phyloP scores from a whole-genome alignment of 116 monocot genomes.

The Thalassia testudinum region DNA sequence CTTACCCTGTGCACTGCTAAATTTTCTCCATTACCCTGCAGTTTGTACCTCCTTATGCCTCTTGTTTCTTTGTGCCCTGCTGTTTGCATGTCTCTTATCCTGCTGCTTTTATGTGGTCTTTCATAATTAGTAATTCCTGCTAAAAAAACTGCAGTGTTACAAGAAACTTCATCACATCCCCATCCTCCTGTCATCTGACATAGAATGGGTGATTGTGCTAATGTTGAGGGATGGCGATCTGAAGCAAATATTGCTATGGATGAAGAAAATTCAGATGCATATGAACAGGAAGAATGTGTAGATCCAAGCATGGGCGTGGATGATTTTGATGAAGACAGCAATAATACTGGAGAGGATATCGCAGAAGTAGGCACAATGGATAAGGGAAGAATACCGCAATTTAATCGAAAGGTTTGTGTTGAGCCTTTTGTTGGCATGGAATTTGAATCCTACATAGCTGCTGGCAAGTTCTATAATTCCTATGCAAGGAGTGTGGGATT shows the following conservation, averaged over 20 bases:
- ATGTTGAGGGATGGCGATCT: not conserved
- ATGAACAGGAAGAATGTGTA: not conserved
- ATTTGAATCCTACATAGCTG: constrained; percentile 32
- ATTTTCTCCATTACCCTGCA: no score
- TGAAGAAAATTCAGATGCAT: not conserved
- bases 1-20: no score
- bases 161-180: not conserved
- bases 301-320: not conserved
- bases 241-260: not conserved
- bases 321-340: not conserved
- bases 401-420: not conserved
- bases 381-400: not conserved
- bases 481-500: constrained; percentile 37
- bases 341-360: not conserved
- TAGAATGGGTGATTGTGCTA: not conserved
- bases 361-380: not conserved
- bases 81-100: no score
- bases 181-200: not conserved
- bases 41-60: no score
- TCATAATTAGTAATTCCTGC: no score
- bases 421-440: constrained; percentile 21
- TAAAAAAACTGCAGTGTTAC: no score
- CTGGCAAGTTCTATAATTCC: constrained; percentile 33
- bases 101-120: no score
- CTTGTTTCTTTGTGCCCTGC: no score